Evolutionary conservation across 129 eudicot species (phyloP).

Genomic region (Pseudognaphalium luteoalbum): DNA sequence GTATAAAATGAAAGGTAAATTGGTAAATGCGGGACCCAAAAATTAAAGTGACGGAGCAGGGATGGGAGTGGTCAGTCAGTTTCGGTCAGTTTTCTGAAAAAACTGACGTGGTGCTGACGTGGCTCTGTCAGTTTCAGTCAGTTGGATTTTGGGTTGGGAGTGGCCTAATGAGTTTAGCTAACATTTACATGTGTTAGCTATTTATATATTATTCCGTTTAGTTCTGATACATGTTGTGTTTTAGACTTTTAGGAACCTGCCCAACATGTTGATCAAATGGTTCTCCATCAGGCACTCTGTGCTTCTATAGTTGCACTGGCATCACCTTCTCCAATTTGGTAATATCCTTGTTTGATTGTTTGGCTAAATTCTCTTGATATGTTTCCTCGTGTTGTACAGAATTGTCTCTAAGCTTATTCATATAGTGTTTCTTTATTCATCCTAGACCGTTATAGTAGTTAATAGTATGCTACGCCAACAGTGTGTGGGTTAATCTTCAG

Average conservation of each 20-base stretch:
- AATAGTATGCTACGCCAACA: conserved; percentile 25
- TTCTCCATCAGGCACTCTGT: conserved; percentile 65
- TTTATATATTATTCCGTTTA: neutral
- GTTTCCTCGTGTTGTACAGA: neutral
- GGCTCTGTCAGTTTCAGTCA: no score
- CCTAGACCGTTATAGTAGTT: neutral
- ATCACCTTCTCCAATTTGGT: conserved; percentile 98
- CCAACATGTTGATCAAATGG: conserved; percentile 55
- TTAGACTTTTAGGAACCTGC: conserved; percentile 78
- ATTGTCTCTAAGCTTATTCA: conserved; percentile 9
- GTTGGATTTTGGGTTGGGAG: no score
- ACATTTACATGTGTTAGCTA: neutral
- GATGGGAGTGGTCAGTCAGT: no score
- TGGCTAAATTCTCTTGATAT: conserved; percentile 2
- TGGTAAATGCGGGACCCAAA: no score
- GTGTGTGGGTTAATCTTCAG: conserved; percentile 79
- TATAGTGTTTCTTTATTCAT: neutral
- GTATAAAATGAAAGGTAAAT: no score
- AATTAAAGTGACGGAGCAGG: no score
- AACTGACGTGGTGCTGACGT: no score
- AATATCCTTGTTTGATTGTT: conserved; percentile 19
- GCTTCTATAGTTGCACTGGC: conserved; percentile 88
- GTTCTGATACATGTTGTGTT: conserved; percentile 12
- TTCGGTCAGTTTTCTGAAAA: no score
- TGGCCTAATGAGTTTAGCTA: neutral